A percentile compares a stretch with the other conserved stretches of the same genome.
Evolutionary conservation across 1,284 basidiomycete species (phyloP).

Genomic region (Acaromyces ingoldii): DNA sequence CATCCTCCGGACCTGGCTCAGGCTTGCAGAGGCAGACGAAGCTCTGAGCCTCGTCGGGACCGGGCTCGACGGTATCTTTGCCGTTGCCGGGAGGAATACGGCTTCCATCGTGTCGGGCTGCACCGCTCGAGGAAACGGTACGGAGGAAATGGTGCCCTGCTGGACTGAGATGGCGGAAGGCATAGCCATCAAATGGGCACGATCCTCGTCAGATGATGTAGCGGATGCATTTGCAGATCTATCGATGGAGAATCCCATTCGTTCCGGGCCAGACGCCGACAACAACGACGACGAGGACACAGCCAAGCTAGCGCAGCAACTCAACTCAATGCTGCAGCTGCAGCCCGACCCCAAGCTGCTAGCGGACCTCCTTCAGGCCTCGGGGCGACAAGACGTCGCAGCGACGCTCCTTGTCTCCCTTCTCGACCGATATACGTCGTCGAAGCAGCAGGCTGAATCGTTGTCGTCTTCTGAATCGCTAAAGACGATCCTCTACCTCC

Average conservation of each 20-base stretch:
- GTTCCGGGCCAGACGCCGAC: too few species aligned
- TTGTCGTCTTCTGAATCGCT: neutral
- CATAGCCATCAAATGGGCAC: neutral
- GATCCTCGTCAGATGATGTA: too few species aligned
- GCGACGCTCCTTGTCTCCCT: neutral
- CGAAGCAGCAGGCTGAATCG: neutral
- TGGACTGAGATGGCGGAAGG: neutral
- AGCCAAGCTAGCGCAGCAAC: too few species aligned
- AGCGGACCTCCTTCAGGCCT: neutral
- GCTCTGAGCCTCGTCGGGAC: conserved; percentile 1
- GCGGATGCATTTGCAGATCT: too few species aligned
- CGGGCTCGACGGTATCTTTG: neutral
- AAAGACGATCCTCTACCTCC: conserved; percentile 24
- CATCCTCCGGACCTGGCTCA: conserved; percentile 31
- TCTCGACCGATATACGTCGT: neutral
- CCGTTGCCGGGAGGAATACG: neutral
- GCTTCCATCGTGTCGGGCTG: neutral
- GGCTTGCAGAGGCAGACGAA: conserved; percentile 22
- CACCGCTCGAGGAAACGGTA: neutral
- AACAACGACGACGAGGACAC: too few species aligned
- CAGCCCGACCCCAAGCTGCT: conserved; percentile 4
- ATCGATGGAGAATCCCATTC: too few species aligned
- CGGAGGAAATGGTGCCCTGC: neutral
- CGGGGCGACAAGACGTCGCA: neutral
- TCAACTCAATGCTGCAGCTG: too few species aligned